phyloP scores from a whole-genome alignment of 495 filamentous ascomycete species.

The Daldinia concentrica region DNA sequence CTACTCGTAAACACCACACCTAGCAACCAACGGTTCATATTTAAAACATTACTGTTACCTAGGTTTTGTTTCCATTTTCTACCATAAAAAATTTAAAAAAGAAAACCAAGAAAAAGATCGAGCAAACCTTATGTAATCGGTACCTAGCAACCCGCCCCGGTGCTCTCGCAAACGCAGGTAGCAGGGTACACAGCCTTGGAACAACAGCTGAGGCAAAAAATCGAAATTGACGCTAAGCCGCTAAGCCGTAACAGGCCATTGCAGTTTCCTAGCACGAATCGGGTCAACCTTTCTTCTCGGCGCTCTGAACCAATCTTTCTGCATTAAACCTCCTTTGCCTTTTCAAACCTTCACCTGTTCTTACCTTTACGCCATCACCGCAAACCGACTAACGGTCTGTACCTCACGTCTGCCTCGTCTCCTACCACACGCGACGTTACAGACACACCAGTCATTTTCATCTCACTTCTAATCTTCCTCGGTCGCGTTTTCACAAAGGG shows the following conservation, averaged over 20 bases:
- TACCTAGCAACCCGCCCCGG: background rate
- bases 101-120: background rate
- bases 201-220: conserved; percentile 36
- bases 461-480: conserved; percentile 3
- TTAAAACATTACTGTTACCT: background rate
- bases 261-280: conserved; percentile 34
- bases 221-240: conserved; percentile 32
- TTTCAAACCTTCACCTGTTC: conserved; percentile 42
- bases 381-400: conserved; percentile 21
- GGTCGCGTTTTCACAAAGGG: conserved; percentile 21
- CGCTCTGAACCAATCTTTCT: conserved; percentile 40
- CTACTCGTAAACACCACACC: conserved; percentile 1
- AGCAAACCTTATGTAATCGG: conserved; percentile 14
- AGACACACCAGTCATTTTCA: conserved; percentile 1
- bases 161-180: background rate
- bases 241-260: conserved; percentile 16
- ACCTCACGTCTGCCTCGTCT: conserved; percentile 23
- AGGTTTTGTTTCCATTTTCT: background rate
- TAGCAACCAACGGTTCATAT: background rate
- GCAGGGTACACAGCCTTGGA: conserved; percentile 2
- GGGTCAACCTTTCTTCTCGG: conserved; percentile 42
- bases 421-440: conserved; percentile 9
- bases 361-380: conserved; percentile 42
- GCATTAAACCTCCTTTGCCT: conserved; percentile 45
- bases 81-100: background rate